Evolutionary conservation across 148 eudicot genomes (phyloP), one percentile per base, ranked within the genome.

Genomic region (Diospyros lotus): DNA sequence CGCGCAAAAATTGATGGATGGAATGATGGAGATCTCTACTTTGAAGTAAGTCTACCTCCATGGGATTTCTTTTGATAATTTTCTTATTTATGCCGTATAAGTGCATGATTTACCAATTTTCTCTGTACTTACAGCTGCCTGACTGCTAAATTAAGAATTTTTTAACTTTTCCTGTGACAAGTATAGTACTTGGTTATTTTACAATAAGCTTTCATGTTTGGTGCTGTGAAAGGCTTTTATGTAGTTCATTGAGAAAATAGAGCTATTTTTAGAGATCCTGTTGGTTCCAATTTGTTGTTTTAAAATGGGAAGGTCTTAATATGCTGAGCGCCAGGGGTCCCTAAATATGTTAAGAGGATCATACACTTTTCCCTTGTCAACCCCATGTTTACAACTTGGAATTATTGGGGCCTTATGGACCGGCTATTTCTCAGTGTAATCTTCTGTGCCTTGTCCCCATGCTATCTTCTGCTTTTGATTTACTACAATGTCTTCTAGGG

Each of bases 1-100:
- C 93, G 97, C 68, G 90, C 96, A 17, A 94, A 94, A 81, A 89
- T 94, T 83, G 98, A 94, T 71, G 98, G 98, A 76, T 89, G 97
- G 97, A 80, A 84, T 80, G 96, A 92, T 68, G 97, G 90, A 77
- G 90, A 89, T 83, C 86, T 94, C 82, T 84, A 86, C 71, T 86
- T 94, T 77, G 88, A 89, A 71, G 98, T 92, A 83, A 78, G 64
- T 76, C 60, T 77, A 65, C 53, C 74, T 14, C 80, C 58, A 13
- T 17, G 43, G 68, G 9, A 68, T 58, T 63, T 39, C 55, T 28
- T 41, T 12, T 28, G 5, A 44, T 50, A 14, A 18, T 56, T 68
- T 62, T 76, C 55, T 54, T 70, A 46, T 52, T 69, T 52, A 28
- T 38, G 42, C 15, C 38, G 72, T 48, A 38, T 18, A 50, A 46